phyloP scores from a whole-genome alignment of 495 filamentous ascomycete genomes.

The Penicillium argentinense region DNA sequence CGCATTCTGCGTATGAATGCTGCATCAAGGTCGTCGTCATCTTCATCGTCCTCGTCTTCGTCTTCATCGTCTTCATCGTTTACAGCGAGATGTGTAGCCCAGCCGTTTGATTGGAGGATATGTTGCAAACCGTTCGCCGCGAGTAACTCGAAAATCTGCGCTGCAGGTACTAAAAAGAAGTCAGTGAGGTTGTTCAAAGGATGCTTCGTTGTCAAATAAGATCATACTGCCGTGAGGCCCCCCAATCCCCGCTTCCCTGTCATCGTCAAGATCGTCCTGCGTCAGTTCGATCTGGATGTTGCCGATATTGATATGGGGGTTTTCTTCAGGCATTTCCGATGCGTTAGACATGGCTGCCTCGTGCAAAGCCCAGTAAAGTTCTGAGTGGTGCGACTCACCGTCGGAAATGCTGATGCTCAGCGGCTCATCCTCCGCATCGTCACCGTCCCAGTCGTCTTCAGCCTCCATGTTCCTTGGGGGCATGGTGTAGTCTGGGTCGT shows the following conservation, averaged over 20 bases:
- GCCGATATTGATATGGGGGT: slow-evolving; percentile 32
- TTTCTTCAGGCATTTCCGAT: slow-evolving; percentile 20
- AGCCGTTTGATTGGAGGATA: slow-evolving; percentile 37
- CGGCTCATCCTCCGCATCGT: slow-evolving; percentile 46
- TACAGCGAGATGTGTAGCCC: slow-evolving; percentile 9
- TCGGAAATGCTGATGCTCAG: slow-evolving; percentile 38
- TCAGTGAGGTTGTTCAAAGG: slow-evolving; percentile 1
- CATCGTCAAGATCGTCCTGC: slow-evolving; percentile 41
- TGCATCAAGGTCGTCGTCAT: slow-evolving; percentile 30
- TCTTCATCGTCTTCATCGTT: slow-evolving; percentile 26
- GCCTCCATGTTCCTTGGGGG: slow-evolving; percentile 14
- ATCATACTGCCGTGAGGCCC: slow-evolving; percentile 17
- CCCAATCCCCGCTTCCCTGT: slow-evolving; percentile 41
- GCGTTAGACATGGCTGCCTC: slow-evolving; percentile 26
- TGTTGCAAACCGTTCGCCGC: slow-evolving; percentile 37
- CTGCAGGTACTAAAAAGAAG: slow-evolving; percentile 24
- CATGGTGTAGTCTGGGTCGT: slow-evolving; percentile 20
- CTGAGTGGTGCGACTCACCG: no score
- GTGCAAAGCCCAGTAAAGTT: no score
- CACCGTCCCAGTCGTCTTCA: slow-evolving; percentile 21
- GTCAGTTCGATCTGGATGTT: slow-evolving; percentile 52
- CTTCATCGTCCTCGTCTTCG: slow-evolving; percentile 24
- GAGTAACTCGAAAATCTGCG: slow-evolving; percentile 38
- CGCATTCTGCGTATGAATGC: slow-evolving; percentile 25
- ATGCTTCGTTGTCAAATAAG: not conserved